Evolutionary conservation across 2,329 filamentous ascomycete species (phyloP).

Genomic region (Tolypocladium inflatum): DNA sequence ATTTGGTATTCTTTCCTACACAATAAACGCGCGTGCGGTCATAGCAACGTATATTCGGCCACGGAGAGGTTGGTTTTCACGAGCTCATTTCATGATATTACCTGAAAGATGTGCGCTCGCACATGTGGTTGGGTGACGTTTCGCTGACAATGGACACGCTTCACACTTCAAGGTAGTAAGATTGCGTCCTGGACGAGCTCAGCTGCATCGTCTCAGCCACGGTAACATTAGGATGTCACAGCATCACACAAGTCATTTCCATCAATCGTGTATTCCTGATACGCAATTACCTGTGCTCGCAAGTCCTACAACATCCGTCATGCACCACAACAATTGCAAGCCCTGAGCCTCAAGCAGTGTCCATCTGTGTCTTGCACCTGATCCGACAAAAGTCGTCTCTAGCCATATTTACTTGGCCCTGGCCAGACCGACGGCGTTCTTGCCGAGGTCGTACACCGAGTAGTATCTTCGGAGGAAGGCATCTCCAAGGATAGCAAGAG

Average conservation of each 20-base stretch:
- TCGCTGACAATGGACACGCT: neutral
- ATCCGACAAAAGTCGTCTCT: neutral
- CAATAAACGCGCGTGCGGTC: neutral
- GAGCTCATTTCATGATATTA: too few relatives aligned
- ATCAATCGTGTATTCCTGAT: neutral
- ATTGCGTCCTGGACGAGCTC: neutral
- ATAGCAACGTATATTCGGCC: neutral
- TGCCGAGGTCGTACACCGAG: slow-evolving; percentile 92
- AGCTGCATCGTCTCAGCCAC: neutral
- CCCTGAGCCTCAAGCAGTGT: neutral
- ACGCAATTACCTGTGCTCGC: neutral
- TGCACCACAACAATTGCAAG: neutral
- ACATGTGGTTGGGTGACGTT: neutral
- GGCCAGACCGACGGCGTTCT: slow-evolving; percentile 80
- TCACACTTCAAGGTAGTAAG: neutral
- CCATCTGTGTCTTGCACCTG: neutral
- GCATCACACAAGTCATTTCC: neutral
- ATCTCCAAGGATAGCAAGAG: slow-evolving; percentile 90
- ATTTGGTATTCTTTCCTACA: neutral
- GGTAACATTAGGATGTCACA: neutral
- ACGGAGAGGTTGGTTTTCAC: neutral
- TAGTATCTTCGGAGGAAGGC: slow-evolving; percentile 80
- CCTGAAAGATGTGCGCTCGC: neutral
- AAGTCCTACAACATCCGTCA: neutral
- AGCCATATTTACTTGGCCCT: slow-evolving; percentile 52